phyloP scores from a whole-genome alignment of 1,284 basidiomycete genomes.

The Ustilago loliicola region DNA sequence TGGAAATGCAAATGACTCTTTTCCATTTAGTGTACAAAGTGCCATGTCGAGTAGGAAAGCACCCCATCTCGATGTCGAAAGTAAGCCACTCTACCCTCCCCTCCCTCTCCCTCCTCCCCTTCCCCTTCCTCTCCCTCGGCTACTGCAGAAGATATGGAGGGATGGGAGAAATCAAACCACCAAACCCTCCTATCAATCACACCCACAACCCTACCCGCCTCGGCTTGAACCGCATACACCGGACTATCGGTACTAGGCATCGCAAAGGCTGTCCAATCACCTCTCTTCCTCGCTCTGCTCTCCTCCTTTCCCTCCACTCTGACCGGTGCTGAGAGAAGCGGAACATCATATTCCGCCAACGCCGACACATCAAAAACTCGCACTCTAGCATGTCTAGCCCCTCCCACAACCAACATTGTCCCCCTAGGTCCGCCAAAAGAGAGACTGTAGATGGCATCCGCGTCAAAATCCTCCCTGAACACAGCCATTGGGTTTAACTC shows the following conservation, averaged over 20 bases:
- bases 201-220: constrained; percentile 30
- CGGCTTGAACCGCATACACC: constrained; percentile 22
- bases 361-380: constrained; percentile 26
- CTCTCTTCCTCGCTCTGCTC: neutral
- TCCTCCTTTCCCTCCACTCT: neutral
- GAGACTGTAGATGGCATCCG: constrained; percentile 45
- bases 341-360: constrained; percentile 18
- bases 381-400: constrained; percentile 27
- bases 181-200: constrained; percentile 41
- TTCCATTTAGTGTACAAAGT: neutral
- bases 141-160: constrained; percentile 2
- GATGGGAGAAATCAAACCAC: constrained; percentile 41
- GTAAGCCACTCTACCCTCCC: constrained; percentile 17
- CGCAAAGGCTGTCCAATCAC: constrained; percentile 45
- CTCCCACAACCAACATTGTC: constrained; percentile 30
- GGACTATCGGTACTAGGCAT: constrained; percentile 31
- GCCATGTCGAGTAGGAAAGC: constrained; percentile 14
- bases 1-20: neutral
- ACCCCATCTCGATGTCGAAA: constrained; percentile 18
- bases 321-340: constrained; percentile 7
- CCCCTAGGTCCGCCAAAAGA: constrained; percentile 28
- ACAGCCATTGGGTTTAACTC: constrained; percentile 30
- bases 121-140: neutral
- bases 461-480: constrained; percentile 27
- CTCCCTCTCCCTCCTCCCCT: neutral